Conservation (phyloP, 176 grass and related monocot genomes). For the Musa schizocarpa region DNA sequence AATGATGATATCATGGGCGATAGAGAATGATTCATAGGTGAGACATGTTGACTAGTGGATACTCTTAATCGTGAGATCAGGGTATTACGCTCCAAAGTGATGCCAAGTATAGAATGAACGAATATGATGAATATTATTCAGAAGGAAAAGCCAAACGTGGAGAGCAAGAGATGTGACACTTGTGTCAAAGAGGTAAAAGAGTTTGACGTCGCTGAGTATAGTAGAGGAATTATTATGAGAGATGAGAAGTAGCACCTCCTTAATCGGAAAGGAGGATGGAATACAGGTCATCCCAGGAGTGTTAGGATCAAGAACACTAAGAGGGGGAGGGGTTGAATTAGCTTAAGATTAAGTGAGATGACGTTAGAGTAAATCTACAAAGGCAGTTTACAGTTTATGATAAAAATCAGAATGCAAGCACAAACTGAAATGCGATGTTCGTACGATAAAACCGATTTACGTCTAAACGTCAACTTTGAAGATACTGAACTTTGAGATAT, state of each 20-base stretch:
- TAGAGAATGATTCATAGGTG: slow-evolving; percentile 39
- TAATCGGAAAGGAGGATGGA: slow-evolving; percentile 14
- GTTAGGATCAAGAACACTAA: too few relatives aligned
- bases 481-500: too few relatives aligned
- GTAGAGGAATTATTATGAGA: background rate
- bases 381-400: too few relatives aligned
- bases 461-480: too few relatives aligned
- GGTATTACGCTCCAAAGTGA: background rate
- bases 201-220: background rate
- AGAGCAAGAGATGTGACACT: slow-evolving; percentile 28
- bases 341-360: too few relatives aligned
- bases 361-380: too few relatives aligned
- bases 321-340: too few relatives aligned
- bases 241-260: slow-evolving; percentile 45
- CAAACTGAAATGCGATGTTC: too few relatives aligned
- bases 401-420: too few relatives aligned
- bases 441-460: too few relatives aligned
- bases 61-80: background rate
- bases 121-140: slow-evolving; percentile 13
- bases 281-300: too few relatives aligned
- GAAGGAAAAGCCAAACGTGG: background rate
- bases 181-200: slow-evolving; percentile 34
- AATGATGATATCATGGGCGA: slow-evolving; percentile 33
- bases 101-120: slow-evolving; percentile 27
- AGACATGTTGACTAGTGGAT: slow-evolving; percentile 26